Evolutionary conservation across 106 monocot genomes (phyloP).

Genomic region (Apostasia shenzhenica): DNA sequence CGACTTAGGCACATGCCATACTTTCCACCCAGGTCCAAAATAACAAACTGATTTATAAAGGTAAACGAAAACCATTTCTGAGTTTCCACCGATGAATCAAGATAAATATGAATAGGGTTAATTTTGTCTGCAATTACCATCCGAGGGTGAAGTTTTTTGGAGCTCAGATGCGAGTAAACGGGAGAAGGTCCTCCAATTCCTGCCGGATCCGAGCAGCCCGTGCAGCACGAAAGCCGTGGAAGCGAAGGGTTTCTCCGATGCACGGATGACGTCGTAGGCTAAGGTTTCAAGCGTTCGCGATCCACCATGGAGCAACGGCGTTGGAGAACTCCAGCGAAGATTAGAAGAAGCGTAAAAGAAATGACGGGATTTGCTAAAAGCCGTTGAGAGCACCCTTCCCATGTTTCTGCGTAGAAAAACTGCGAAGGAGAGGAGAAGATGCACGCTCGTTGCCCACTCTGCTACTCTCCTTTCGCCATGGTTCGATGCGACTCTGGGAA

Average conservation of each 20-base stretch:
- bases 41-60: neutral
- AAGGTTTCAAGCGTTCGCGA: constrained; percentile 34
- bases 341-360: constrained; percentile 15
- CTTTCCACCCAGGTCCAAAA: neutral
- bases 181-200: constrained; percentile 60
- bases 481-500: too few species aligned
- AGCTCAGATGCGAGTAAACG: constrained; percentile 37
- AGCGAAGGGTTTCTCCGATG: constrained; percentile 21
- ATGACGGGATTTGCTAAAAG: constrained; percentile 14
- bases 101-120: neutral
- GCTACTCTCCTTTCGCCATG: too few species aligned
- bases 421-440: too few species aligned
- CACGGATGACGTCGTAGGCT: constrained; percentile 45
- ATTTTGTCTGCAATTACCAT: constrained; percentile 18
- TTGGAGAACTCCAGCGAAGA: neutral
- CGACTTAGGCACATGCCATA: neutral
- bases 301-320: constrained; percentile 8
- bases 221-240: constrained; percentile 55
- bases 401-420: neutral
- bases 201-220: constrained; percentile 52
- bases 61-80: neutral
- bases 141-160: constrained; percentile 18
- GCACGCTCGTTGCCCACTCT: too few species aligned
- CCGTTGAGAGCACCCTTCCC: constrained; percentile 1
- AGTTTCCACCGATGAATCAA: neutral